Percentiles rank a stretch among this genome's conserved stretches.
Conservation (phyloP, 257 asterid genomes). For the Solanum stenotomum region DNA sequence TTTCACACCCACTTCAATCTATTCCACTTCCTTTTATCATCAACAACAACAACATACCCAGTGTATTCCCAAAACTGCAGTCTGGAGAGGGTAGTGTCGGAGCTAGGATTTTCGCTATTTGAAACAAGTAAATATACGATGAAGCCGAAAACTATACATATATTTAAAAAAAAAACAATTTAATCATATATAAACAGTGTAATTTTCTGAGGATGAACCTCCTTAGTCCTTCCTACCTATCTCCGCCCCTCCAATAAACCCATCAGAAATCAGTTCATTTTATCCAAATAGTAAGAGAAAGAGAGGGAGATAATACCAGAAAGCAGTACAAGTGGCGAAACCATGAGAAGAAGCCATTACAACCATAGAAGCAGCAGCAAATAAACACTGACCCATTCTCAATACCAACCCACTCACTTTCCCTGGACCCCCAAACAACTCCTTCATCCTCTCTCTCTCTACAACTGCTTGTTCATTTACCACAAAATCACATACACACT, state of each 20-base stretch:
- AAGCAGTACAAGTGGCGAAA: constrained; percentile 69
- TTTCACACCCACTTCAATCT: not conserved
- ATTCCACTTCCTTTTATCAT: not conserved
- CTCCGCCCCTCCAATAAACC: not conserved
- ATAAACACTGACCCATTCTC: constrained; percentile 62
- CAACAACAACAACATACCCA: not conserved
- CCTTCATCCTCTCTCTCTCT: constrained; percentile 43
- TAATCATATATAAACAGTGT: not conserved
- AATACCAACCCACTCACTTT: constrained; percentile 58
- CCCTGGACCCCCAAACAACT: constrained; percentile 82
- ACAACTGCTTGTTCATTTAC: not conserved
- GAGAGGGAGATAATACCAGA: constrained; percentile 35
- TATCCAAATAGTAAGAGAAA: not conserved
- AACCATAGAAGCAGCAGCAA: constrained; percentile 48
- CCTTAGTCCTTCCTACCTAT: not conserved
- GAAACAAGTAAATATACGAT: not conserved
- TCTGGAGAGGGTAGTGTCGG: not conserved
- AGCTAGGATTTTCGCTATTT: not conserved
- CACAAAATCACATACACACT: not conserved
- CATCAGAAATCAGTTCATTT: not conserved
- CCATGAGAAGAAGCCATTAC: constrained; percentile 85
- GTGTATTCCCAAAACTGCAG: not conserved
- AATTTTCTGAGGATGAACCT: accelerated
- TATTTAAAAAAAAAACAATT: no score
- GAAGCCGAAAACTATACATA: no score